Conservation (phyloP, 371 early-diverging fungal species). For the Rhizopus microsporus region DNA sequence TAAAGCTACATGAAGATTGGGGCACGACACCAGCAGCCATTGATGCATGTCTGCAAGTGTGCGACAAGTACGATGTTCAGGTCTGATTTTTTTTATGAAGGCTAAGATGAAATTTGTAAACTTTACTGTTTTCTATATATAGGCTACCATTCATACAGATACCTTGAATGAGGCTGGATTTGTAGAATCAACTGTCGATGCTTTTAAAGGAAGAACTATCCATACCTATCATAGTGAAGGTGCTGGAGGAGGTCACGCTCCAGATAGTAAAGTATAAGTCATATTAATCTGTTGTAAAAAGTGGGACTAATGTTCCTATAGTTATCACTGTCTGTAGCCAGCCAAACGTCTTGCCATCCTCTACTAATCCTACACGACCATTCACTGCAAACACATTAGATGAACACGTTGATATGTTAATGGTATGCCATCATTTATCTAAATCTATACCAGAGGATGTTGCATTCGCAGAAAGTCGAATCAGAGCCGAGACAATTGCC, state of each 20-base stretch:
- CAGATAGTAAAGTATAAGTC: slow-evolving; percentile 60
- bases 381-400: slow-evolving; percentile 92
- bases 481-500: slow-evolving; percentile 93
- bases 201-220: slow-evolving; percentile 88
- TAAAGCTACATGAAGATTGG: slow-evolving; percentile 96
- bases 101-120: background rate
- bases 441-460: slow-evolving; percentile 93
- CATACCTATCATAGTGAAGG: slow-evolving; percentile 96
- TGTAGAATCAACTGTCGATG: slow-evolving; percentile 85
- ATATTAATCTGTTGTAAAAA: background rate
- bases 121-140: background rate
- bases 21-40: slow-evolving; percentile 93
- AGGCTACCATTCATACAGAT: slow-evolving; percentile 90
- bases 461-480: slow-evolving; percentile 93
- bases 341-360: slow-evolving; percentile 85
- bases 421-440: slow-evolving; percentile 96
- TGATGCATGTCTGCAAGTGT: slow-evolving; percentile 80
- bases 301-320: slow-evolving; percentile 9
- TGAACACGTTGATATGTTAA: slow-evolving; percentile 96
- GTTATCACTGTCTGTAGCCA: slow-evolving; percentile 82
- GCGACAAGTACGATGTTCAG: slow-evolving; percentile 89
- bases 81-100: slow-evolving; percentile 5
- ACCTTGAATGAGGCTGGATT: slow-evolving; percentile 94
- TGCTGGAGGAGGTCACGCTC: slow-evolving; percentile 95
- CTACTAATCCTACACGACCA: slow-evolving; percentile 93